These are phyloP conservation scores for Arthroderma sp. DNA, from an alignment of 2,329 filamentous ascomycete species.

Conservation along the genomic window DNA sequence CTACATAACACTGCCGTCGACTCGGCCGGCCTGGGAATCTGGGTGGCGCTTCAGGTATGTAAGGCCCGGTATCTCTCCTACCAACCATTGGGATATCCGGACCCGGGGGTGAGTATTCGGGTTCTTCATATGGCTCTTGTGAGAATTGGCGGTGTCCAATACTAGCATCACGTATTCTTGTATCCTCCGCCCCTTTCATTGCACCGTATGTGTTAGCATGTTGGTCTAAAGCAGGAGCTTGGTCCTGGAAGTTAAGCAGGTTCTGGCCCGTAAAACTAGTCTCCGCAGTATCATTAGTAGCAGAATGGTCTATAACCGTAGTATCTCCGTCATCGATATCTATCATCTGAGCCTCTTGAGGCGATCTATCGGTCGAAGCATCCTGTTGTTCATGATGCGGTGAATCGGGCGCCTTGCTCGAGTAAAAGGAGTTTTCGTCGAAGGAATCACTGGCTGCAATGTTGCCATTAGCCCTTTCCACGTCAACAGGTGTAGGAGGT, in stretches of 20 bases:
- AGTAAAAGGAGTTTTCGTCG: constrained; percentile 92
- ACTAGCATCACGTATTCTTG: constrained; percentile 6
- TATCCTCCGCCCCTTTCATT: constrained; percentile 18
- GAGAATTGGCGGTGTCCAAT: not conserved
- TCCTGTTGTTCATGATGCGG: constrained; percentile 33
- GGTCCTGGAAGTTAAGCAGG: constrained; percentile 26
- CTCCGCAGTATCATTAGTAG: constrained; percentile 23
- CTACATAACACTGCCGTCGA: constrained; percentile 29
- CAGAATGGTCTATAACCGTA: constrained; percentile 1
- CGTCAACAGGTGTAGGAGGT: constrained; percentile 48
- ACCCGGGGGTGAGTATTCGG: constrained; percentile 36
- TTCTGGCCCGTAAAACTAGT: constrained; percentile 25
- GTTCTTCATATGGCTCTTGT: constrained; percentile 29
- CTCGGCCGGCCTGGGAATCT: constrained; percentile 16
- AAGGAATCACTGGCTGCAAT: constrained; percentile 64
- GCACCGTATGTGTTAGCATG: constrained; percentile 24
- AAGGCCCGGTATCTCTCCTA: constrained; percentile 16
- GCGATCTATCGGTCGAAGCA: not conserved
- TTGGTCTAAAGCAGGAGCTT: constrained; percentile 22
- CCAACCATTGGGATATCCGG: constrained; percentile 24
- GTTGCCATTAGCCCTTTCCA: constrained; percentile 42
- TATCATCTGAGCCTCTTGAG: constrained; percentile 14
- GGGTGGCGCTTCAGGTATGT: constrained; percentile 7
- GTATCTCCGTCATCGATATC: constrained; percentile 21
- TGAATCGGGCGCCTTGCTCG: constrained; percentile 75